These are phyloP conservation scores for Gynandropsis gynandra DNA, from an alignment of 345 rosid species.

Conservation along the genomic window DNA sequence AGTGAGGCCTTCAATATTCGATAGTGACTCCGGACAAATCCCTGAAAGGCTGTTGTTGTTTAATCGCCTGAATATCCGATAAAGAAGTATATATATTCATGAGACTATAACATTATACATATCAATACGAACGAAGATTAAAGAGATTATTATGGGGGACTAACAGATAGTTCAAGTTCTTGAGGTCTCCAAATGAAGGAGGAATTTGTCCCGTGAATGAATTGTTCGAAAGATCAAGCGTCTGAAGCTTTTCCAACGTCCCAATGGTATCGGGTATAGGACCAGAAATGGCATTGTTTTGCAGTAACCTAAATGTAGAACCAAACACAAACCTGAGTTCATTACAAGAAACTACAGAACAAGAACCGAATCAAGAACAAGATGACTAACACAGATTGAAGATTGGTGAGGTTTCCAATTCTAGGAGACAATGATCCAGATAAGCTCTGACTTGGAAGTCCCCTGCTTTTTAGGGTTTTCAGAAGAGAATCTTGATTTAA, in stretches of 20 bases:
- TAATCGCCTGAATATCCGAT: constrained; percentile 52
- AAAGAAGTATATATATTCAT: constrained; percentile 1
- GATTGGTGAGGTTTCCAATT: constrained; percentile 74
- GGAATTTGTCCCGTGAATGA: constrained; percentile 72
- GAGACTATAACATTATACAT: constrained; percentile 9
- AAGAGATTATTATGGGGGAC: constrained; percentile 14
- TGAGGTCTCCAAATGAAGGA: constrained; percentile 61
- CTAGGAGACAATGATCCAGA: constrained; percentile 86
- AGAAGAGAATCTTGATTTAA: constrained; percentile 17
- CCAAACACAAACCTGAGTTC: constrained; percentile 7
- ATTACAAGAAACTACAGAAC: neutral
- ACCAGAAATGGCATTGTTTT: constrained; percentile 85
- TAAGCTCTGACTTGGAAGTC: constrained; percentile 88
- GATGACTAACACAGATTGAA: constrained; percentile 75
- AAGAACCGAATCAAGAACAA: constrained; percentile 6
- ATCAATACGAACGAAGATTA: neutral
- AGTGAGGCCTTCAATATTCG: constrained; percentile 73
- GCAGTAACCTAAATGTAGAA: constrained; percentile 64
- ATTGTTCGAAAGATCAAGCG: constrained; percentile 94
- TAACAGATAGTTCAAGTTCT: constrained; percentile 81
- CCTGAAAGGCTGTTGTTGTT: constrained; percentile 94
- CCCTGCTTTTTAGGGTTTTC: constrained; percentile 41
- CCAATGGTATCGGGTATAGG: constrained; percentile 76
- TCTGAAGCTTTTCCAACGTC: constrained; percentile 73
- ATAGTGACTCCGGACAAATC: constrained; percentile 67